Base-by-base conservation (phyloP, 2,329 filamentous ascomycete species). In the Paracamarosporium sp. region DNA sequence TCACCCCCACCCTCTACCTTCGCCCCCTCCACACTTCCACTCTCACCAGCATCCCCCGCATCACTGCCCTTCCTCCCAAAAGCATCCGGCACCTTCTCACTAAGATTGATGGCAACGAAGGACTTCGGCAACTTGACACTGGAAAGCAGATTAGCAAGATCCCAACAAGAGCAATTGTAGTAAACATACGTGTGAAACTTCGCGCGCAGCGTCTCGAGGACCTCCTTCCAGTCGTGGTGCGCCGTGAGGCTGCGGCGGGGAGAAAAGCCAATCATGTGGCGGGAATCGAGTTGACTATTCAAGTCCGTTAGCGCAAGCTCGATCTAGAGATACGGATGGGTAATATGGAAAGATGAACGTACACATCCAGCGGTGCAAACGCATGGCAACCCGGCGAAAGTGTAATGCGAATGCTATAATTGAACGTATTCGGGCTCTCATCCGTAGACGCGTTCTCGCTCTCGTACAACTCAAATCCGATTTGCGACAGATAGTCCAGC, bases 391-490 rank as follows among this genome's bases (percentile, higher is more conserved):
- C 95, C 1, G 96, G 95, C 64, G 90, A 95, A 71, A 99, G 93
- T 27, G 92, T 95, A 74, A 99, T 97, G 58, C 94, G 90, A 74
- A 99, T 99, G 71, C 90, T 95, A 79, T 99, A 99, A 53, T 93
- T 91, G 78, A 94, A 97, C 2, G 88, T 88, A 50, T 90, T 88
- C 33, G 87, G 87, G 59, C 89, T 87, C 17, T 82, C 80, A 15
- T 81, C 78, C 20, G 78, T 73, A 66, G 72, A 83, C 73, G 57
- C 88, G 63, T 93, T 94, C 76, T 95, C 92, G 15, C 92, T 94
- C 76, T 99, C 95, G 78, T 99, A 99, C 27, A 99, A 84, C 80
- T 99, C 95, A 67, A 99, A 99, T 76, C 92, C 96, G 73, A 99
- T 98, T 74, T 98, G 95, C 7, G 91, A 96, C 27, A 99, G 87